Conservation (phyloP, 1,139 yeast species). For the Hyphopichia khmerensis region DNA sequence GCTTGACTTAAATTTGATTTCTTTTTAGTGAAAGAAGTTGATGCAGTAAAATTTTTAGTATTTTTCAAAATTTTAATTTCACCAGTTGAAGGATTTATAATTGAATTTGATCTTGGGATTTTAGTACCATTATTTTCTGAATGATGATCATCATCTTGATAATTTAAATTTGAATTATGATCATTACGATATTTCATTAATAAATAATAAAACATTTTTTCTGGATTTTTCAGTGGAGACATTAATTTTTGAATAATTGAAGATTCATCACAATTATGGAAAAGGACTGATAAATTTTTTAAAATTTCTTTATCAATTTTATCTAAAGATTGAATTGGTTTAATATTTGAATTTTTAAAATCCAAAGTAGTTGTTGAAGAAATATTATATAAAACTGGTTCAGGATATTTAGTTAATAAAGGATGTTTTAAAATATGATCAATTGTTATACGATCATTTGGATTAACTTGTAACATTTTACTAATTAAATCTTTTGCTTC, state of each 20-base stretch:
- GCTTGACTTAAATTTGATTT: conserved; percentile 28
- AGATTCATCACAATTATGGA: conserved; percentile 80
- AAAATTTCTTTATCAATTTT: conserved; percentile 82
- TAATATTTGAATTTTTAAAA: conserved; percentile 34
- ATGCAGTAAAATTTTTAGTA: conserved; percentile 33
- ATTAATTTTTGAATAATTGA: conserved; percentile 60
- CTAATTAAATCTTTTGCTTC: conserved; percentile 88
- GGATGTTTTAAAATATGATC: conserved; percentile 77
- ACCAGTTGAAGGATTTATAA: conserved; percentile 35
- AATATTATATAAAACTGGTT: conserved; percentile 15
- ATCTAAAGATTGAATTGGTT: conserved; percentile 48
- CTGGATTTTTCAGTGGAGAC: conserved; percentile 65
- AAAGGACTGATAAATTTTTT: conserved; percentile 79
- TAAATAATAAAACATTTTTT: conserved; percentile 85
- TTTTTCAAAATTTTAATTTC: not conserved
- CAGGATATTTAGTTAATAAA: conserved; percentile 70
- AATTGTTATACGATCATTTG: conserved; percentile 73
- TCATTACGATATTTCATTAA: conserved; percentile 82
- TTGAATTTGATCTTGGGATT: conserved; percentile 46
- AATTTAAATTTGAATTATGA: conserved; percentile 38
- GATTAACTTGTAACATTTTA: conserved; percentile 79
- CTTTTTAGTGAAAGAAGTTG: conserved; percentile 41
- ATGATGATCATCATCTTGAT: conserved; percentile 16
- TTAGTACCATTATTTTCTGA: conserved; percentile 15
- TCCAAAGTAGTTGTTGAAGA: conserved; percentile 20